Base-by-base conservation (phyloP, 345 rosid genomes). In the Physaria fendleri region DNA sequence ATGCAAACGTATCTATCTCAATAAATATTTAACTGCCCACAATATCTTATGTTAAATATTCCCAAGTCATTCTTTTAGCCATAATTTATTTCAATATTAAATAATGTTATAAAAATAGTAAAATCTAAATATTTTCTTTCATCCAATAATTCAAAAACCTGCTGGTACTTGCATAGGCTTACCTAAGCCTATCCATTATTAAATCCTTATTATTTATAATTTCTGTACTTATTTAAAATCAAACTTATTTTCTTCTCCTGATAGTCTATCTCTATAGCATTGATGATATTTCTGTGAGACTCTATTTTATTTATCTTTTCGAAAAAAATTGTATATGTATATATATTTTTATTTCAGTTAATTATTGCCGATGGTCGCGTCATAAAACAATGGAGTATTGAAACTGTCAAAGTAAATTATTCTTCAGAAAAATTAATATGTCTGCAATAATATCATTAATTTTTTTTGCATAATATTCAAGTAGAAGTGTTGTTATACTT, bases 121-220 rank as follows among this genome's bases (percentile, higher is more conserved):
- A 47, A 13, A 28, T 13, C 8, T 56, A 8, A 4, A 6, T 1
- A 16, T 32, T 33, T 38, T 68, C 46, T 15, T 52, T 68, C 73
- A 54, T 37, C 73, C 73, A 69, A 69, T 69, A 69, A 69, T 60
- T 44, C 56, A n/a, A 61, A 59, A 61, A 44, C 49, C 73, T 69
- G 68, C 51, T 61, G n/a, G 73, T 61, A 28, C 73, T 53, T 53
- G 27, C 28, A 53, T 69, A 69, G 73, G 73, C 68, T 68, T 52
- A 60, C 15, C 23, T 69, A 69, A 69, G 73, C 62, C 73, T 69
- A 69, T 59, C 37, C 72, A 44, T 60, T 68, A 60, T 39, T 68
- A 52, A 52, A 68, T 13, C 16, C 32, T 51, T 68, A 37, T 35
- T n/a, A n/a, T n/a, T n/a, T n/a, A n/a, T n/a, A n/a, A n/a, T 42